A percentile compares a stretch with the other conserved stretches of the same genome.
Evolutionary conservation across 805 yeast genomes (phyloP).

Genomic region (Starmera dryadoides): DNA sequence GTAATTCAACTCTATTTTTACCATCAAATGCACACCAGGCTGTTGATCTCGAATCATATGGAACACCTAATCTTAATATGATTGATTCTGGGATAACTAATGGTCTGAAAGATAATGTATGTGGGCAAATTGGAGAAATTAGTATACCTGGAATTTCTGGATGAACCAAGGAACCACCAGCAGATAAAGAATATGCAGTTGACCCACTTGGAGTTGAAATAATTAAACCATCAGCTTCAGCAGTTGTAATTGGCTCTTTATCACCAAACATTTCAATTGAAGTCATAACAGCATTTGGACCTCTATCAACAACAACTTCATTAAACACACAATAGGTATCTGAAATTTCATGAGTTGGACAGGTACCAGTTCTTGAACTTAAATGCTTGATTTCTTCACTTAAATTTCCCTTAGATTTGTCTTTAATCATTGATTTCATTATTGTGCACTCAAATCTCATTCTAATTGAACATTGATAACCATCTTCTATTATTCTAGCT

Average conservation of each 20-base stretch:
- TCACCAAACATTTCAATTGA: slow-evolving; percentile 42
- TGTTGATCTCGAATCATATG: slow-evolving; percentile 23
- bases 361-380: slow-evolving; percentile 12
- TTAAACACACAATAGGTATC: slow-evolving; percentile 36
- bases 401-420: slow-evolving; percentile 10
- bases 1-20: slow-evolving; percentile 23
- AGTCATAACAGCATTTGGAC: slow-evolving; percentile 45
- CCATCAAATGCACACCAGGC: slow-evolving; percentile 32
- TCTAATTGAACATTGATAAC: slow-evolving; percentile 39
- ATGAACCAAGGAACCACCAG: slow-evolving; percentile 49
- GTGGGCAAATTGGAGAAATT: slow-evolving; percentile 50
- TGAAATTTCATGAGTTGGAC: slow-evolving; percentile 21
- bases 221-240: slow-evolving; percentile 61
- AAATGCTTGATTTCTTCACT: slow-evolving; percentile 17
- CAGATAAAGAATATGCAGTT: slow-evolving; percentile 46
- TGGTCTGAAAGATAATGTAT: slow-evolving; percentile 46
- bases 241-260: slow-evolving; percentile 44
- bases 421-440: slow-evolving; percentile 24
- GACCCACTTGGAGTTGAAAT: slow-evolving; percentile 66
- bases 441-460: slow-evolving; percentile 46
- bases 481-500: slow-evolving; percentile 28
- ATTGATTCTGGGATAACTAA: slow-evolving; percentile 37
- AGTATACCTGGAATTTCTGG: slow-evolving; percentile 49
- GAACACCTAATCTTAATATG: slow-evolving; percentile 25
- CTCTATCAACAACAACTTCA: slow-evolving; percentile 45